A percentile compares a stretch with the other conserved stretches of the same genome.
phyloP scores from a whole-genome alignment of 2,329 filamentous ascomycete species.

The Penicillium verrucosum region DNA sequence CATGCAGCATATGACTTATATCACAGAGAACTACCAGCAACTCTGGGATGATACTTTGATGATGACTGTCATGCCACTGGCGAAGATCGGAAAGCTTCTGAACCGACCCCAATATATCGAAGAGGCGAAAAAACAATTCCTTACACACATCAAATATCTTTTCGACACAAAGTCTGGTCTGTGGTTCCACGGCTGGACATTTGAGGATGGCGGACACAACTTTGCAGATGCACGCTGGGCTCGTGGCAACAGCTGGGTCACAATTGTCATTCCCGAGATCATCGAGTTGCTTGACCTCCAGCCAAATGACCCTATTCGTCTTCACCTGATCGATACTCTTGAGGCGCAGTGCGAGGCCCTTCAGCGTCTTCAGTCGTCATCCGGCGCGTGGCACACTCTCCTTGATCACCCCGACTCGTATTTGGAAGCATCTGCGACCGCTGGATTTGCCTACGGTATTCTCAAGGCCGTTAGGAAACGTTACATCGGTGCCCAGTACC shows the following conservation, averaged over 20 bases:
- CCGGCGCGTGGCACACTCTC: constrained; percentile 71
- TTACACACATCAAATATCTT: constrained; percentile 74
- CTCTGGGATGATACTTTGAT: constrained; percentile 84
- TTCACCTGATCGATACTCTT: constrained; percentile 53
- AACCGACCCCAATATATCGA: constrained; percentile 68
- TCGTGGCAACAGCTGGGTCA: constrained; percentile 64
- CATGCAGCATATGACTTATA: constrained; percentile 74
- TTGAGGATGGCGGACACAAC: constrained; percentile 62
- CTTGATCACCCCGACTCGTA: constrained; percentile 72
- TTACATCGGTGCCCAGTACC: constrained; percentile 63
- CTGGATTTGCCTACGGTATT: constrained; percentile 77
- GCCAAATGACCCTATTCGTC: constrained; percentile 57
- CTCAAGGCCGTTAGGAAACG: constrained; percentile 69
- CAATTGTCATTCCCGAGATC: constrained; percentile 79
- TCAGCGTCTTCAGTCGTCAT: constrained; percentile 55
- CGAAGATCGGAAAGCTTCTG: constrained; percentile 72
- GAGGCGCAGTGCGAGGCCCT: constrained; percentile 68
- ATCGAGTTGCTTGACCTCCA: constrained; percentile 67
- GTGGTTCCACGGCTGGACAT: constrained; percentile 82
- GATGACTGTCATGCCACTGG: constrained; percentile 80
- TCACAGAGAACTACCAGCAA: constrained; percentile 67
- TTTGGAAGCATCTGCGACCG: constrained; percentile 71
- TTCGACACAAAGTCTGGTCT: constrained; percentile 69
- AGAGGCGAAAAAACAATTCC: constrained; percentile 74
- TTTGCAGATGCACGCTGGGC: constrained; percentile 57